Evolutionary conservation across 2,329 filamentous ascomycete species (phyloP).

Genomic region (Keithomyces neogunnii): DNA sequence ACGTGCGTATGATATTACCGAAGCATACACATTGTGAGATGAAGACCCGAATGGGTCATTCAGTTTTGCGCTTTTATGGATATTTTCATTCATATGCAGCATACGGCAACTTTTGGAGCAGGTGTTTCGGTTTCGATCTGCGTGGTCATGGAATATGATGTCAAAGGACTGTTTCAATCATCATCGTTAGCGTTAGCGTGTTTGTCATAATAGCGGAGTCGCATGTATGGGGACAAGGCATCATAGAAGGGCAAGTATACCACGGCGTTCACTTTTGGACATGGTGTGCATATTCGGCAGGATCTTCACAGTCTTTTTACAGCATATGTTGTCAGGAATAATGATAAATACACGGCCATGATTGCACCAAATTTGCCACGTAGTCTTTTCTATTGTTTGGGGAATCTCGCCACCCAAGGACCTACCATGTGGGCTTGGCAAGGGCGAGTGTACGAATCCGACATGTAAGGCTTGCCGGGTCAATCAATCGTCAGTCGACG

Average conservation of each 20-base stretch:
- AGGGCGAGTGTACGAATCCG: no score
- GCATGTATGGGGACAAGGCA: not conserved
- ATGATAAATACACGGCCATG: not conserved
- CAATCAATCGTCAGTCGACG: no score
- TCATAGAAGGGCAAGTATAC: conserved; percentile 3
- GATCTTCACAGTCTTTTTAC: not conserved
- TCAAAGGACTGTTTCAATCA: not conserved
- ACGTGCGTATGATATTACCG: no score
- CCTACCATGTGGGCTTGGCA: no score
- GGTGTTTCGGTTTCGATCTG: not conserved
- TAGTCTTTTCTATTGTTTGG: not conserved
- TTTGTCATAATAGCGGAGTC: not conserved
- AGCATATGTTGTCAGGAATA: not conserved
- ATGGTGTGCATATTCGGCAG: not conserved
- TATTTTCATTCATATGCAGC: not conserved
- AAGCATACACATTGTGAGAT: not conserved
- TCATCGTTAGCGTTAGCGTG: conserved; percentile 5
- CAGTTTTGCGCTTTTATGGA: conserved; percentile 8
- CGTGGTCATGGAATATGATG: not conserved
- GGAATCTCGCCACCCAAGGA: no score
- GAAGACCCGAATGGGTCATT: not conserved
- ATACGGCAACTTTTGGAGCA: not conserved
- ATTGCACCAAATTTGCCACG: not conserved
- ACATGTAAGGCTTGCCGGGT: no score
- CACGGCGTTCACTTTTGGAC: not conserved